Evolutionary conservation across 176 grass and related monocot species (phyloP).

Genomic region (Ensete glaucum): DNA sequence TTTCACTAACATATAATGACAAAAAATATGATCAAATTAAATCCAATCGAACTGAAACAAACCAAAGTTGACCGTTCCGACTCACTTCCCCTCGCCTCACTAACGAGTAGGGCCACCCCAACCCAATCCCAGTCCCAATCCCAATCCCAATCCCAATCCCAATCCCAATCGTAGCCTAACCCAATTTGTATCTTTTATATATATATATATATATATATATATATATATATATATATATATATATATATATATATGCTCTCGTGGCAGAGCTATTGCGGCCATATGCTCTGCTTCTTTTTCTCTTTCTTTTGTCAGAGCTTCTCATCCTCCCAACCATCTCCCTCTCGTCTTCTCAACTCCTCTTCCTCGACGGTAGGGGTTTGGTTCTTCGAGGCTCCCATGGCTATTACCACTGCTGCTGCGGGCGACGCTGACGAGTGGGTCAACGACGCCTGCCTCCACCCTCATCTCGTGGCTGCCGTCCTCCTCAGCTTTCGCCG

Average conservation of each 20-base stretch:
- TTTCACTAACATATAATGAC: too few relatives aligned
- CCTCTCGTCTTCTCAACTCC: neutral
- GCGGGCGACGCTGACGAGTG: neutral
- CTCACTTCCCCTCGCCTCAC: neutral
- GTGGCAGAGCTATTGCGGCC: neutral
- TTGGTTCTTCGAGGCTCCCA: neutral
- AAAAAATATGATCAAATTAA: too few relatives aligned
- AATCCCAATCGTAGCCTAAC: neutral
- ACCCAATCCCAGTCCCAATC: neutral
- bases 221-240: too few relatives aligned
- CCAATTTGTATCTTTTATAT: too few relatives aligned
- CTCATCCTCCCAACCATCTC: neutral
- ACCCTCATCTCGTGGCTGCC: neutral
- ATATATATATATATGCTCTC: neutral
- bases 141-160: neutral
- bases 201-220: too few relatives aligned
- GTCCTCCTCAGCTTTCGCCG: neutral
- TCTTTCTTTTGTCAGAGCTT: neutral
- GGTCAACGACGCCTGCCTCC: neutral
- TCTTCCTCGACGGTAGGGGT: neutral
- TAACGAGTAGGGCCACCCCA: neutral
- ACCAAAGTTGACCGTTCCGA: too few relatives aligned
- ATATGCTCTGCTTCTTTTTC: neutral
- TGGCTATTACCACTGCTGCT: neutral
- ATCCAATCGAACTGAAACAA: too few relatives aligned